Conservation (phyloP, 1,284 basidiomycete genomes). For the Tranzscheliella williamsii region DNA sequence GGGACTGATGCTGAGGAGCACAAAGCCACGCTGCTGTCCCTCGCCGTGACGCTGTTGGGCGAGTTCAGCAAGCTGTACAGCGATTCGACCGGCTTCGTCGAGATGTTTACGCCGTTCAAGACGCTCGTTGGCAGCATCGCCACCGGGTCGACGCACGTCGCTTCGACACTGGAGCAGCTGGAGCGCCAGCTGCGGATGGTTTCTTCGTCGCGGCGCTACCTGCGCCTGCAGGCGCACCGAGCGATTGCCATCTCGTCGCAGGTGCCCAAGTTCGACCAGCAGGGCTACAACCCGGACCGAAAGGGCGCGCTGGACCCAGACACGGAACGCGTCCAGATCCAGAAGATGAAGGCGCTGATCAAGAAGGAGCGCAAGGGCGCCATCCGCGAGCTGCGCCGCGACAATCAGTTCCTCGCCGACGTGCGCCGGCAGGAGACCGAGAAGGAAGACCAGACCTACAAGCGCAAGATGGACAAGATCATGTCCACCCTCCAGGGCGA, state of each 20-base stretch:
- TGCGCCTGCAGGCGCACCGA: slow-evolving; percentile 89
- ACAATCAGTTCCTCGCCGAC: slow-evolving; percentile 86
- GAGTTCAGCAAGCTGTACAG: slow-evolving; percentile 50
- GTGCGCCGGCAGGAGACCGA: slow-evolving; percentile 74
- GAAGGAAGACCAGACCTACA: slow-evolving; percentile 73
- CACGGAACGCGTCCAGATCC: slow-evolving; percentile 80
- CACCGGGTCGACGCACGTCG: not conserved
- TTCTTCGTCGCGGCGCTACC: slow-evolving; percentile 72
- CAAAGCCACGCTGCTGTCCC: slow-evolving; percentile 15
- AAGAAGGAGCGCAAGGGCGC: slow-evolving; percentile 97
- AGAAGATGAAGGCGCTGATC: slow-evolving; percentile 84
- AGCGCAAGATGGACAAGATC: slow-evolving; percentile 67
- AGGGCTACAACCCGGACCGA: slow-evolving; percentile 75
- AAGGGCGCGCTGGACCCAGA: slow-evolving; percentile 83
- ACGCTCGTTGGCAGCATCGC: slow-evolving; percentile 2
- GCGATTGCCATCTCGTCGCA: slow-evolving; percentile 92
- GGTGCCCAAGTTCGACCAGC: slow-evolving; percentile 87
- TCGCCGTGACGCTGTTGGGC: slow-evolving; percentile 27
- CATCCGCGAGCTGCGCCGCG: slow-evolving; percentile 92
- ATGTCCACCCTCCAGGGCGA: slow-evolving; percentile 83
- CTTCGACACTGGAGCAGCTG: slow-evolving; percentile 62
- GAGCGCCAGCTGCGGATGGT: slow-evolving; percentile 71
- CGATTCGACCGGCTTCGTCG: slow-evolving; percentile 49
- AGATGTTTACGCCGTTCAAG: slow-evolving; percentile 51
- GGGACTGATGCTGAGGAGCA: not conserved